Evolutionary conservation across 73 alveolate species (phyloP).

Genomic region (Paraurostyla sp.): DNA sequence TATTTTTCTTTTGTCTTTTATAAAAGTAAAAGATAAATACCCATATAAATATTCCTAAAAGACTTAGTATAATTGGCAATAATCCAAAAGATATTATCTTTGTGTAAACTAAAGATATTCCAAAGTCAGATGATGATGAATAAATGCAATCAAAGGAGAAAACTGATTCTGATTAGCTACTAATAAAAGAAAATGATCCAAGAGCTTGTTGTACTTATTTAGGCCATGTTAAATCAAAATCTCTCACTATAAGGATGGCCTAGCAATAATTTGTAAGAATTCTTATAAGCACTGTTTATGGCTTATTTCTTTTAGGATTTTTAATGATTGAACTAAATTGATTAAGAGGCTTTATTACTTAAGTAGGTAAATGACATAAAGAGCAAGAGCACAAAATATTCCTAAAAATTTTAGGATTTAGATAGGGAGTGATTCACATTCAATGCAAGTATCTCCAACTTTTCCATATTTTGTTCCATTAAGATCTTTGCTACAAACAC

Average conservation of each 20-base stretch:
- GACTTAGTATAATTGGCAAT: neutral
- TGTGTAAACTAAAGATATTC: neutral
- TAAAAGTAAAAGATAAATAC: neutral
- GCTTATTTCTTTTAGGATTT: constrained; percentile 5
- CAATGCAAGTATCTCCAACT: neutral
- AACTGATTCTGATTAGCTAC: neutral
- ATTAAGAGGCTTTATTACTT: neutral
- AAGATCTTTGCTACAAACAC: neutral
- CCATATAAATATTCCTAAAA: neutral
- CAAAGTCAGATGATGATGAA: neutral
- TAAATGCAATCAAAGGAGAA: constrained; percentile 14
- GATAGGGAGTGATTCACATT: neutral
- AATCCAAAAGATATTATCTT: neutral
- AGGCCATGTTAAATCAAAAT: constrained; percentile 36
- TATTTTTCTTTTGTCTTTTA: neutral
- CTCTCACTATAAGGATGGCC: neutral
- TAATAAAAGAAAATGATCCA: neutral
- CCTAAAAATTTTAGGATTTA: neutral
- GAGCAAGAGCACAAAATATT: neutral
- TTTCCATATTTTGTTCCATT: neutral
- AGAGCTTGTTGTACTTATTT: neutral
- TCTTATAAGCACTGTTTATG: constrained; percentile 24
- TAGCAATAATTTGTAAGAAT: constrained; percentile 14
- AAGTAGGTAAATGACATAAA: neutral
- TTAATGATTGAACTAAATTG: neutral